Percentiles rank a stretch among this genome's conserved stretches.
Conservation (phyloP, 2,329 filamentous ascomycete species). For the Purpureocillium lavendulum region DNA sequence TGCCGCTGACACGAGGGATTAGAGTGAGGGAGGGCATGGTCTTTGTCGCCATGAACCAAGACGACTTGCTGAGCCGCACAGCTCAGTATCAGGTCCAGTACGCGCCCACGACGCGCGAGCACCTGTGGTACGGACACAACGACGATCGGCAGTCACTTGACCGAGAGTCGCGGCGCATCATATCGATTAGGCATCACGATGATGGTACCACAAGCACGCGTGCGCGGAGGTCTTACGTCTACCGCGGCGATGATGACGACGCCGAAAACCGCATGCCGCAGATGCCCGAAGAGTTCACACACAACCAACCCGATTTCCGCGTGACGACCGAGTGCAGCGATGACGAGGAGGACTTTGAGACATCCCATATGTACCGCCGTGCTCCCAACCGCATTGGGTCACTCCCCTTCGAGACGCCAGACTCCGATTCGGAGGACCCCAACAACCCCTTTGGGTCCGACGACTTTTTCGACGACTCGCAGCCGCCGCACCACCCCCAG, state of each 20-base stretch:
- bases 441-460: constrained; percentile 17
- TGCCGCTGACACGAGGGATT: constrained; percentile 1
- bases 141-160: constrained; percentile 6
- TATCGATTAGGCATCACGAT: constrained; percentile 45
- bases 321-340: constrained; percentile 54
- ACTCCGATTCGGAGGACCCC: constrained; percentile 24
- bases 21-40: constrained; percentile 88
- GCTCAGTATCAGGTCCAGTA: constrained; percentile 70
- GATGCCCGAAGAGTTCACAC: constrained; percentile 47
- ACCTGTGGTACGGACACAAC: constrained; percentile 10
- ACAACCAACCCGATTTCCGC: constrained; percentile 38
- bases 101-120: constrained; percentile 17
- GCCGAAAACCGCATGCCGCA: constrained; percentile 40
- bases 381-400: constrained; percentile 44
- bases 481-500: not conserved
- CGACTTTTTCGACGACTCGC: constrained; percentile 14
- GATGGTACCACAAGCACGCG: constrained; percentile 41
- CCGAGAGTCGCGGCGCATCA: constrained; percentile 24
- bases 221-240: constrained; percentile 35
- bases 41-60: constrained; percentile 78
- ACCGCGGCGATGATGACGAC: constrained; percentile 29
- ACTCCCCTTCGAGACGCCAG: constrained; percentile 45
- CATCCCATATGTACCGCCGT: constrained; percentile 22
- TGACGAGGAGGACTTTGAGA: constrained; percentile 36
- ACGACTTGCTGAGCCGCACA: constrained; percentile 66